These are phyloP conservation scores for Cyberlindnera sargentensis DNA, from an alignment of 805 yeast genomes.

Conservation along the genomic window DNA sequence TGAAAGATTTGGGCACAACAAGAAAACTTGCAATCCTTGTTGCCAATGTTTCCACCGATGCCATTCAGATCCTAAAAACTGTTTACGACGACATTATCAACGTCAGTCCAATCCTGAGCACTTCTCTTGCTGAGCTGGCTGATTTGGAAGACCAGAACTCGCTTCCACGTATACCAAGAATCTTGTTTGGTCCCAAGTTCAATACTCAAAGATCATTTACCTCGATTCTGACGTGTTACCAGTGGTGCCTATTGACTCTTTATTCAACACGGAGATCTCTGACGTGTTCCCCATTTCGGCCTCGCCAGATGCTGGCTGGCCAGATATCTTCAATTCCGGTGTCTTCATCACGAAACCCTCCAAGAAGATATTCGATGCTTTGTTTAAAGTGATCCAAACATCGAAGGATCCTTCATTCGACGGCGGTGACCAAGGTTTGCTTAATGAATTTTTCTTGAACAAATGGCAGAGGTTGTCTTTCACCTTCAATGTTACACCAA, in stretches of 20 bases:
- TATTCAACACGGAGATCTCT: conserved; percentile 19
- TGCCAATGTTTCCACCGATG: conserved; percentile 20
- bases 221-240: conserved; percentile 61
- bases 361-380: conserved; percentile 29
- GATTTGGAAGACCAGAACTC: conserved; percentile 42
- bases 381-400: conserved; percentile 25
- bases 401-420: conserved; percentile 44
- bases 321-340: conserved; percentile 77
- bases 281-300: conserved; percentile 27
- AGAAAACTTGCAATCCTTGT: conserved; percentile 10
- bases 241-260: conserved; percentile 21
- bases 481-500: conserved; percentile 71
- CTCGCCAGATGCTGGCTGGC: conserved; percentile 76
- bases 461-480: conserved; percentile 74
- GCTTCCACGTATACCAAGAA: conserved; percentile 42
- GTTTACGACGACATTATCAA: conserved; percentile 24
- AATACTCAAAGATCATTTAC: conserved; percentile 42
- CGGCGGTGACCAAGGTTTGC: conserved; percentile 83
- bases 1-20: conserved; percentile 19
- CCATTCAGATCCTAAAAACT: conserved; percentile 4
- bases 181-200: conserved; percentile 37
- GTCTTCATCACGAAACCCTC: conserved; percentile 52
- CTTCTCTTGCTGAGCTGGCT: conserved; percentile 18
- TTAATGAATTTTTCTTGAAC: conserved; percentile 55
- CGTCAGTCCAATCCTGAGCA: conserved; percentile 19